These are phyloP conservation scores for Ceratorhiza oryzae-sativae DNA, from an alignment of 1,284 basidiomycete species.

Conservation along the genomic window DNA sequence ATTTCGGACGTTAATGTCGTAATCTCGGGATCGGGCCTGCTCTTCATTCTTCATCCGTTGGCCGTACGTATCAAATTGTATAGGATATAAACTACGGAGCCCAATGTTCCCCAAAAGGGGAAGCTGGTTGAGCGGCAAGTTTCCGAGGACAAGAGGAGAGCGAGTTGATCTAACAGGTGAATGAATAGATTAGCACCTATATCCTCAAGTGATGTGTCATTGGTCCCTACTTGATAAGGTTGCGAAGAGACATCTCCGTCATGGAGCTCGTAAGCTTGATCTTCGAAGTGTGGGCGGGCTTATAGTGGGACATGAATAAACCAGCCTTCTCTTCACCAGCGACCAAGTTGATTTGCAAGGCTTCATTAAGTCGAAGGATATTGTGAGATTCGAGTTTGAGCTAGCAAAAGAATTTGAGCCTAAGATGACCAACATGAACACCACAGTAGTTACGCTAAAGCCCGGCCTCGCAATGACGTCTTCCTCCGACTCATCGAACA, in stretches of 20 bases:
- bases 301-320: neutral
- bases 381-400: neutral
- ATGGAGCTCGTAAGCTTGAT: neutral
- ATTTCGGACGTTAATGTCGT: neutral
- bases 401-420: neutral
- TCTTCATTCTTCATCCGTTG: neutral
- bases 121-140: neutral
- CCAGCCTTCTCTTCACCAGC: slow-evolving; percentile 28
- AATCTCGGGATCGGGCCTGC: neutral
- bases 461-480: slow-evolving; percentile 18
- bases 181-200: neutral
- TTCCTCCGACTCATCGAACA: slow-evolving; percentile 21
- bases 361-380: neutral
- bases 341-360: neutral
- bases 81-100: slow-evolving; percentile 1
- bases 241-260: neutral
- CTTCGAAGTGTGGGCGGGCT: neutral
- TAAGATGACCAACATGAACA: neutral
- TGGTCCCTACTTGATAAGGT: neutral
- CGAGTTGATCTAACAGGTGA: neutral
- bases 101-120: slow-evolving; percentile 8
- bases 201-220: neutral
- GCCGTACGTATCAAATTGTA: neutral
- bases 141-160: slow-evolving; percentile 6
- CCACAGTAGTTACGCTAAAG: slow-evolving; percentile 6